Conservation (phyloP, 148 eudicot genomes). For the Heliamphora exappendiculata region DNA sequence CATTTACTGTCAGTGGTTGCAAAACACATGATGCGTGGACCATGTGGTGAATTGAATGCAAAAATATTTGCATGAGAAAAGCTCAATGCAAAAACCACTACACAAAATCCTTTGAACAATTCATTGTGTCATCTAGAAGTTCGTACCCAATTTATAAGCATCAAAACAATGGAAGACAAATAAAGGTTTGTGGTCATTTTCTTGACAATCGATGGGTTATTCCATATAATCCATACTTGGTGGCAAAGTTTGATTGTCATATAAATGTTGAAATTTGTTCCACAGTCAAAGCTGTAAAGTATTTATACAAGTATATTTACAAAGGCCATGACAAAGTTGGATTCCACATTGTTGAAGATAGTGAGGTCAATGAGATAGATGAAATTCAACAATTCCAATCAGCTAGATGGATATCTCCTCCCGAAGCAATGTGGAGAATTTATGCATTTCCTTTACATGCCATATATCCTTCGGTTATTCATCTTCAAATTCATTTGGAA, state of each 20-base stretch:
- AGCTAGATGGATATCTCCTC: not conserved
- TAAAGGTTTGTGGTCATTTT: not conserved
- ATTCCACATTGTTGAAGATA: not conserved
- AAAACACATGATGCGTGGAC: constrained; percentile 37
- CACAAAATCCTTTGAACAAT: not conserved
- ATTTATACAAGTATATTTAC: not conserved
- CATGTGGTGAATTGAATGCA: constrained; percentile 17
- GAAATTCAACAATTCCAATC: not conserved
- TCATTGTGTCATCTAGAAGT: not conserved
- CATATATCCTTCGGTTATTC: not conserved
- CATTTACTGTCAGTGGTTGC: not conserved
- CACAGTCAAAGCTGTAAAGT: not conserved
- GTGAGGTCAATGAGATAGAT: not conserved
- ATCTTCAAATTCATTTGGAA: not conserved
- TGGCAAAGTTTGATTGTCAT: not conserved
- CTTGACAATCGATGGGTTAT: not conserved
- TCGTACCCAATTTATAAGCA: not conserved
- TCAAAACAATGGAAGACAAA: not conserved
- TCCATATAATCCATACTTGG: not conserved
- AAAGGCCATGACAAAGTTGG: not conserved
- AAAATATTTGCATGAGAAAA: constrained; percentile 17
- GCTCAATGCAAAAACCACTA: constrained; percentile 16
- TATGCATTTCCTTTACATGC: not conserved
- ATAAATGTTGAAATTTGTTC: not conserved
- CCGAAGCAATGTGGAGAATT: not conserved